phyloP scores from a whole-genome alignment of 257 asterid species.

The Gentiana straminea region DNA sequence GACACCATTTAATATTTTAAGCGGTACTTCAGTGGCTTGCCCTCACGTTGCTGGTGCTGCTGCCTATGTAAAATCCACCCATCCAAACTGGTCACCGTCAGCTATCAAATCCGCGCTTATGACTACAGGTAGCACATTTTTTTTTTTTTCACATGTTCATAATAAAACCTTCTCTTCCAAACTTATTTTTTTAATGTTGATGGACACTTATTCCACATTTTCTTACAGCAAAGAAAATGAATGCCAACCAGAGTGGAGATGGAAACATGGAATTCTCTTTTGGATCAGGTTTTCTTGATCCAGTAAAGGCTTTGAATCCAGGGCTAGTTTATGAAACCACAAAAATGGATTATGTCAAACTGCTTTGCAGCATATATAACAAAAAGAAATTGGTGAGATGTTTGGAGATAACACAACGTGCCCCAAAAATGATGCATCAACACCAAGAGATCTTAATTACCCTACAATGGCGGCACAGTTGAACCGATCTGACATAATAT shows the following conservation, averaged over 20 bases:
- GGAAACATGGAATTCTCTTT: conserved; percentile 11
- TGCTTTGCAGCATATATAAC: conserved; percentile 7
- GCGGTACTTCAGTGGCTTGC: conserved; percentile 21
- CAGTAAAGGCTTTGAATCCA: conserved; percentile 14
- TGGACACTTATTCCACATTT: too few relatives aligned
- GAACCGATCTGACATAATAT: not conserved
- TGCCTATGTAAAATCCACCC: conserved; percentile 17
- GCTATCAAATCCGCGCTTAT: conserved; percentile 21
- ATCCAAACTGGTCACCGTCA: conserved; percentile 21
- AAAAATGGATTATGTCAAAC: conserved; percentile 1
- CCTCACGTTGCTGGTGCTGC: conserved; percentile 21
- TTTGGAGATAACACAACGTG: conserved; percentile 10
- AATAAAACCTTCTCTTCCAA: too few relatives aligned
- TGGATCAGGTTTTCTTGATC: conserved; percentile 20
- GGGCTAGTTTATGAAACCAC: conserved; percentile 13
- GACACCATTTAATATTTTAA: conserved; percentile 3
- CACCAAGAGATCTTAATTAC: conserved; percentile 10
- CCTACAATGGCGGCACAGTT: conserved; percentile 10
- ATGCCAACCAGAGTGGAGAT: not conserved
- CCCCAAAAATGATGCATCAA: not conserved
- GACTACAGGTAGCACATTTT: conserved; percentile 14
- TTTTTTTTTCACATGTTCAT: not conserved
- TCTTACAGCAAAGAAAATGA: conserved; percentile 10
- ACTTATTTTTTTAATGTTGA: too few relatives aligned
- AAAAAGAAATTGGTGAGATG: not conserved